Conservation (phyloP, 2,329 filamentous ascomycete species). For the Botryotinia globosa region DNA sequence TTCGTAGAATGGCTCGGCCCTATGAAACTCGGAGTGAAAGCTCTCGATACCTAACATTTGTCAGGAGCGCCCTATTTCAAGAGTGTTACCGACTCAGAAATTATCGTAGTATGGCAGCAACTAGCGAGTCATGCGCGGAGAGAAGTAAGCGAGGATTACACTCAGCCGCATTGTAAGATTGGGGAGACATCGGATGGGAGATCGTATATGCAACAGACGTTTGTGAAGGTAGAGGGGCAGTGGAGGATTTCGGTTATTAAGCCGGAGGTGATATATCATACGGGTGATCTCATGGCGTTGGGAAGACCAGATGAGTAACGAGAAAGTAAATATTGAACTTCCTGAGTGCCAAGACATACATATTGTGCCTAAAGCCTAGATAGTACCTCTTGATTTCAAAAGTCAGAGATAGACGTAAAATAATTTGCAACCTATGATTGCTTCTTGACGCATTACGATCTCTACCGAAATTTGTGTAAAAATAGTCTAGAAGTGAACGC, state of each 20-base stretch:
- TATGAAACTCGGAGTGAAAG: slow-evolving; percentile 25
- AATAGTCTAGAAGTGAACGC: background rate
- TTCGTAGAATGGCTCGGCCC: slow-evolving; percentile 27
- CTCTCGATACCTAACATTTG: slow-evolving; percentile 31
- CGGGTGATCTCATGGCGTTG: slow-evolving; percentile 25
- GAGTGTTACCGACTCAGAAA: slow-evolving; percentile 27
- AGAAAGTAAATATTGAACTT: background rate
- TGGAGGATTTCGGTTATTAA: slow-evolving; percentile 26
- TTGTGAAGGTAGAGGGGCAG: slow-evolving; percentile 25
- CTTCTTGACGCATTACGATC: too few species aligned
- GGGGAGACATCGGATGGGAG: slow-evolving; percentile 26
- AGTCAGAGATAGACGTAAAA: too few species aligned
- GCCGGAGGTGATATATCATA: slow-evolving; percentile 29
- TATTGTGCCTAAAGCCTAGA: background rate
- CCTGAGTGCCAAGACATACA: background rate
- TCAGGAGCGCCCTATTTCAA: slow-evolving; percentile 33
- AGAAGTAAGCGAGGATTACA: slow-evolving; percentile 26
- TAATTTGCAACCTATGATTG: too few species aligned
- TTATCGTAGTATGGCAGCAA: slow-evolving; percentile 35
- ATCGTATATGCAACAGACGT: slow-evolving; percentile 28
- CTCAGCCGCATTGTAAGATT: slow-evolving; percentile 27
- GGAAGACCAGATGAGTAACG: slow-evolving; percentile 23
- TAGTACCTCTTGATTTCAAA: background rate
- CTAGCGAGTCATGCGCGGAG: slow-evolving; percentile 31
- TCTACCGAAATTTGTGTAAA: background rate